Evolutionary conservation across 2,329 filamentous ascomycete species (phyloP), one percentile per base, ranked within the genome.

Genomic region (Colletotrichum coccodes): DNA sequence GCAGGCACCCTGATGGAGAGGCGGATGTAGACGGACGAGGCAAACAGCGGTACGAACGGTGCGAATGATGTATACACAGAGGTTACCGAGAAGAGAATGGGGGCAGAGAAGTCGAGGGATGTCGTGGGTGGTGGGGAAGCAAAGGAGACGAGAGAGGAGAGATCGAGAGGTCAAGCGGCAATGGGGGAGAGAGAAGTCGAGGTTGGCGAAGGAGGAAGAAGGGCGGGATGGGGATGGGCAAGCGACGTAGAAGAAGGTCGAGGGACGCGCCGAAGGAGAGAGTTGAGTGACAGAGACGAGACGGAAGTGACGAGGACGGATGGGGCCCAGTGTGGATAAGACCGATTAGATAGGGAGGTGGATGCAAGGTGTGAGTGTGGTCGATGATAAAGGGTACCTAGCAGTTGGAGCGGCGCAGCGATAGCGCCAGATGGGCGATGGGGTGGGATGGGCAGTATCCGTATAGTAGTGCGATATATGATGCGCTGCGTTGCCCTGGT

Each of bases 311-410:
- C 61, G 56, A 69, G 66, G 66, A 60, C 64, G 62, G 61, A 63
- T 62, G 58, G 63, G 57, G 36, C 60, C 28, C 50, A 28, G 38
- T 57, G 50, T 68, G 57, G 67, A 68, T 68, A 53, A 57, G 57
- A 23, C 28, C 57, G 64, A 69, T 69, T 59, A 71, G 69, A 70
- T 58, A 64, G 44, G 46, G 49, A 70, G 54, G 44, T 59, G 47
- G 59, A 21, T 49, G 49, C 57, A 66, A 44, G 63, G 64, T 54
- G 54, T 53, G 53, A 6, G 44, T 28, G 42, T 58, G 40, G 44
- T 58, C 40, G 65, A 60, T 64, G 68, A 70, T 69, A 69, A 68
- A 65, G 64, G 58, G 47, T 63, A 70, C 52, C 56, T 60, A 60
- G 42, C 54, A 21, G 6, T 26, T 52, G 56, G 28, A 36, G 56